phyloP scores from a whole-genome alignment of 208 protist species.

The Entamoeba invadens region DNA sequence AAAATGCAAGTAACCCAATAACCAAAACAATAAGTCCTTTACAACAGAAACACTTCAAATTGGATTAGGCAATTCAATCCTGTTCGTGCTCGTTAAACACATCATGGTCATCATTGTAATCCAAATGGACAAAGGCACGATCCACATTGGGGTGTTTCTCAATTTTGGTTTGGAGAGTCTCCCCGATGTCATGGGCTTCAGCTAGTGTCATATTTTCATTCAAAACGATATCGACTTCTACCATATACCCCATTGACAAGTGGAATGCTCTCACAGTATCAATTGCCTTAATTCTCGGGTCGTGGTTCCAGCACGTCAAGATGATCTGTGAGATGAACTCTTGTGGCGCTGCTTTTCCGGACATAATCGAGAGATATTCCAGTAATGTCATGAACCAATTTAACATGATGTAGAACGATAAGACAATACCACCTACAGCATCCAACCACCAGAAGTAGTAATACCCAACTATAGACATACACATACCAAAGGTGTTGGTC shows the following conservation, averaged over 20 bases:
- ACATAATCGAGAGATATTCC: slow-evolving; percentile 2
- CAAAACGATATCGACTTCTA: slow-evolving; percentile 20
- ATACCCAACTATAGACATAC: neutral
- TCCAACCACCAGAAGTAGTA: slow-evolving; percentile 10
- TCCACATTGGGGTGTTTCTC: slow-evolving; percentile 7
- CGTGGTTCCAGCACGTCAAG: neutral
- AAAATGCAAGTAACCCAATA: no score
- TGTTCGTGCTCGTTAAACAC: slow-evolving; percentile 5
- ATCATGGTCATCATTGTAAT: slow-evolving; percentile 5
- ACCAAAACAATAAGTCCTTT: no score
- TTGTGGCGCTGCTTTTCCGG: neutral
- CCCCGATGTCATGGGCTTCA: slow-evolving; percentile 14
- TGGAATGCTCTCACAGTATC: slow-evolving; percentile 8
- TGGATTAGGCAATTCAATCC: no score
- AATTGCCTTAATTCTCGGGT: neutral
- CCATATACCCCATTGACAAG: neutral
- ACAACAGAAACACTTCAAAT: no score
- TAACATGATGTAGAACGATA: slow-evolving; percentile 13
- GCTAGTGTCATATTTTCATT: neutral
- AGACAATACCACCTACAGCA: slow-evolving; percentile 13
- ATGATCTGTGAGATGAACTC: slow-evolving; percentile 4
- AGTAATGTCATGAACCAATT: slow-evolving; percentile 11
- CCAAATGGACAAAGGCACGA: slow-evolving; percentile 18
- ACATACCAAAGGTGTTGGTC: slow-evolving; percentile 13
- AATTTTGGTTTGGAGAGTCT: slow-evolving; percentile 1